Evolutionary conservation across 2,329 filamentous ascomycete species (phyloP), one percentile per base, ranked within the genome.

Genomic region (Colletotrichum spinosum): DNA sequence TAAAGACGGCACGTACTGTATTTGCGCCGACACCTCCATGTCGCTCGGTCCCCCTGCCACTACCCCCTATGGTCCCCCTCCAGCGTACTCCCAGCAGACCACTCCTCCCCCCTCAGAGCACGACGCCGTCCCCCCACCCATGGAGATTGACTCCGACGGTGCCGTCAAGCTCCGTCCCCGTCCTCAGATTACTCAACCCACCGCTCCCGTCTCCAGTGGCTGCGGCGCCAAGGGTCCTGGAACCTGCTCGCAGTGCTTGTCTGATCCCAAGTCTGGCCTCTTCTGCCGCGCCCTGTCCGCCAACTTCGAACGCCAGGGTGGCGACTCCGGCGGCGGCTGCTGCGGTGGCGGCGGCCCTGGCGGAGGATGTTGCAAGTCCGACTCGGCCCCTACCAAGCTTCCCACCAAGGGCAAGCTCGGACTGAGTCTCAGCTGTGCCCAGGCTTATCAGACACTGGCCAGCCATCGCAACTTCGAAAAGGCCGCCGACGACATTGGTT

Each of bases 281-380:
- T 96, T 96, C 81, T 96, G 92, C 78, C 91, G 92, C 68, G 90
- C 92, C 10, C 86, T 95, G 56, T 91, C 92, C 33, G 92, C 92
- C 67, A 90, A 82, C 69, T 80, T 87, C 65, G 80, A 83, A 65
- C 81, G 81, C 65, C 78, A 80, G 53, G 73, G 75, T 17, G 76
- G 77, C 33, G 63, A 67, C 35, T 66, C 73, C 34, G 65, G 70
- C 39, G 68, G 72, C 6, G 82, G 84, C 15, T 87, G 87, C 54
- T 92, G 90, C 76, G 87, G 89, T 48, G 88, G 89, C 50, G 86
- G 85, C 63, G 82, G 81, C 45, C 76, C 80, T 15, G 85, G 83
- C 12, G 87, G 86, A 12, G 88, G 88, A 41, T 92, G 90, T 76
- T 93, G 91, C 79, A 90, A 87, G 72, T 80, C 81, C 66, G 77